Evolutionary conservation across 352 stramenopile species (phyloP), one percentile per base, ranked within the genome.

Genomic region (Peronospora tabacina): DNA sequence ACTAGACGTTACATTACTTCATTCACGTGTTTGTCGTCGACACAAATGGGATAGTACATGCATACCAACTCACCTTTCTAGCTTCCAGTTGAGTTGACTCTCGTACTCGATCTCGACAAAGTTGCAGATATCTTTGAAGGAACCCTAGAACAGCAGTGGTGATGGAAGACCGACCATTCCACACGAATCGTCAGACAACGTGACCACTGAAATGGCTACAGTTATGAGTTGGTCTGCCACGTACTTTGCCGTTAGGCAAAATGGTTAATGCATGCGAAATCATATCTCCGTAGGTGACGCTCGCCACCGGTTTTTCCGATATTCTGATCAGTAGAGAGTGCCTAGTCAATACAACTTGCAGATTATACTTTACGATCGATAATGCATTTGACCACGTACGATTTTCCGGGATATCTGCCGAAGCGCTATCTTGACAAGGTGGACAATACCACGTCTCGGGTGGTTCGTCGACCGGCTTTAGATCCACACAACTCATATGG

Each of bases 91-190:
- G 32, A 95, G 75, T 62, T 90, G 75, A 44, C 72, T 87, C 45
- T 88, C 74, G 63, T 92, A 95, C 45, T 92, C 47, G 11, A 65
- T 73, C 65, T 94, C 84, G 29, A 95, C 79, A 62, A 92, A 91
- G 49, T 92, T 75, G 28, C 82, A 95, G 55, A 95, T 95, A 44
- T 93, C 73, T 52, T 90, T 95, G 60, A 94, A 95, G 3, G 84
- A 80, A 29, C 79, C 80, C 77, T 87, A 44, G 20, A 26, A 32
- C 17, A 38, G 13, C 45, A 51, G 20, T n/a, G 26, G 17, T 35
- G 15, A 19, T 28, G 19, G 5, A 10, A 12, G 24, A 29, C 7
- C 4, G 1, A 32, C 28, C 28, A 19, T 50, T 12, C 12, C 33
- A 20, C 33, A 44, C 11, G 5, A 43, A 46, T 52, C 16, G 2